These are phyloP conservation scores for Volvox carteri DNA, from an alignment of 163 green algal genomes.

Conservation along the genomic window DNA sequence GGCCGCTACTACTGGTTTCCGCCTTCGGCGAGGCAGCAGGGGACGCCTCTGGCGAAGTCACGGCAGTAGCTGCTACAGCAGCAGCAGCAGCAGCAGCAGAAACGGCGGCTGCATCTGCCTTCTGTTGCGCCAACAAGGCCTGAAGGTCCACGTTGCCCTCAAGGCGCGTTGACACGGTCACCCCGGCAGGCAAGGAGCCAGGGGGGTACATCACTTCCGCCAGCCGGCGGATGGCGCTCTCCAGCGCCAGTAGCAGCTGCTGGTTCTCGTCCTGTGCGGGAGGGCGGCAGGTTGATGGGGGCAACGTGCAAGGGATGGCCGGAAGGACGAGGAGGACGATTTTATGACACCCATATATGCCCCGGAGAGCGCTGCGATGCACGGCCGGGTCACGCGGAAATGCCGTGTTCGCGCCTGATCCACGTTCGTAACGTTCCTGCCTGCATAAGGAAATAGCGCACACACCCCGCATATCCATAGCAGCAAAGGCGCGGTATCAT, in stretches of 20 bases:
- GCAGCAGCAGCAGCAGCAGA: no score
- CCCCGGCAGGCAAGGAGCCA: constrained; percentile 11
- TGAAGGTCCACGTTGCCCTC: background rate
- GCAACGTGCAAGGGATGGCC: no score
- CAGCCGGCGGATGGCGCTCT: background rate
- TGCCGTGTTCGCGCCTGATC: no score
- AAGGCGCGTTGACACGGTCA: constrained; percentile 28
- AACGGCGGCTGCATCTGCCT: background rate
- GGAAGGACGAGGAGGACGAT: no score
- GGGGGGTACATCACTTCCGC: constrained; percentile 6
- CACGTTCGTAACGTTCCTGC: no score
- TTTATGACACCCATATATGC: no score
- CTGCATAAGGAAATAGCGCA: no score
- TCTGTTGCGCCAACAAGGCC: background rate
- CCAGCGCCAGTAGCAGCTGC: constrained; percentile 32
- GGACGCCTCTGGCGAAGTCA: background rate
- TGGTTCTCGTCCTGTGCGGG: constrained; percentile 27
- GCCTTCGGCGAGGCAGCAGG: background rate
- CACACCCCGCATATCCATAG: no score
- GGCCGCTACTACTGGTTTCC: background rate
- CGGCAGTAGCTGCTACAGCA: background rate
- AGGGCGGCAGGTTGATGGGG: no score
- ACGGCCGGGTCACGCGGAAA: no score
- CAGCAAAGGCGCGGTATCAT: no score
- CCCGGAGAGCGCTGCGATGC: no score